Evolutionary conservation across 1,139 yeast species (phyloP), one percentile per base, ranked within the genome.

Genomic region (Zygosaccharomyces sapae): DNA sequence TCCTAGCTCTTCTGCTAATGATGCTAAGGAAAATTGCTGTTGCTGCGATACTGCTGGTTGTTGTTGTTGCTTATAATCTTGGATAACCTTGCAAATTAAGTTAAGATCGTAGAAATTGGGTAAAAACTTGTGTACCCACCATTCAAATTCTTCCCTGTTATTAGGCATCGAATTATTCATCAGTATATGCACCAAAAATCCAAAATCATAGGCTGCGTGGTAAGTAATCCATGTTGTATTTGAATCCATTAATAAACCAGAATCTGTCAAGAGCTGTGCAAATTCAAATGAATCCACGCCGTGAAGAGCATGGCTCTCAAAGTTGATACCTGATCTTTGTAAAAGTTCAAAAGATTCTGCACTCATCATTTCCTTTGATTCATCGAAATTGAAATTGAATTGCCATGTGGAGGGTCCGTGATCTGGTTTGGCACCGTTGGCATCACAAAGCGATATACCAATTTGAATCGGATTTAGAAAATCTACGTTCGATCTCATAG

Each of bases 191-290:
- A 89, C 71, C 54, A 92, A 73, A 66, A 90, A 90, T 1, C 98
- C 98, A 63, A 90, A 78, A 67, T 92, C 98, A 67, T 92, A 92
- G 12, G 97, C 98, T 1, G 89, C 84, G 66, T 92, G 97, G 69
- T 84, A 92, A 53, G 96, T 85, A 47, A 89, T 75, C 98, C 98
- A 92, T 49, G 83, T 80, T 45, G 87, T 79, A 29, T 81, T 74
- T 27, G 79, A 75, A 55, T 87, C 83, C 56, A 92, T 72, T 33
- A 90, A 78, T 50, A 92, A 72, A 0, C 98, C 98, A 47, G 95
- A 84, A 51, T 88, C 89, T 51, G 86, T 84, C 59, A 92, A 72
- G 48, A 86, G 71, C 65, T 89, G 96, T 9, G 96, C 89, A 71
- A 92, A 90, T 48, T 80, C 81, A 58, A 80, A 77, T 49, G 81